Base-by-base conservation (phyloP, 441 rosid species). In the Gossypium davidsonii region DNA sequence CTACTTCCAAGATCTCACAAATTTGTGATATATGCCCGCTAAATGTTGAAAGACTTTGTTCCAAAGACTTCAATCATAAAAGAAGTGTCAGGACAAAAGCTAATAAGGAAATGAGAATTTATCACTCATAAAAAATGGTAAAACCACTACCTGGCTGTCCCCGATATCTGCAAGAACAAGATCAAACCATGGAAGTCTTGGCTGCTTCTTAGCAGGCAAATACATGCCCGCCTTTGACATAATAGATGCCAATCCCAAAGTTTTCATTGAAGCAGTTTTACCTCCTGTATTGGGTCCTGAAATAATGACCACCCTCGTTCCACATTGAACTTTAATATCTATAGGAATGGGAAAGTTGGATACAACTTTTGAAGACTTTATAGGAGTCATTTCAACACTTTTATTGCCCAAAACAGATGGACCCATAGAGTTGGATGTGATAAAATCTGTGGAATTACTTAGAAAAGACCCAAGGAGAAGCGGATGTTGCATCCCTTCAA, bases 271-370 rank as follows among this genome's bases (percentile, higher is more conserved):
- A 65, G 99, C 99, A 10, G 98, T 94, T 86, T 94, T 94, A 21
- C 99, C 99, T 71, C 99, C 97, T 12, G 96, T 89, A 76, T 94
- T 94, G 70, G 97, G 99, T 66, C 99, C 99, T 11, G 98, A 90
- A 71, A 94, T 88, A 74, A 92, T 81, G 34, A 91, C 90, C 75
- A 94, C 97, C 80, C 89, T 86, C 66, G 85, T 86, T 77, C 88
- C 86, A 74, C 63, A 20, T 68, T 80, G 74, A 74, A 94, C 88
- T 83, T 91, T 94, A 75, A 92, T 89, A 79, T 88, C 91, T 82
- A 94, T 78, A 8, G 98, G 99, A 78, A 91, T 90, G 76, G 97
- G 97, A 77, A 82, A 88, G 72, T 69, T 83, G 67, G 82, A 67
- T 63, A 67, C 70, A 56, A 64, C 83, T 51, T 79, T 42, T 48